These are phyloP conservation scores for Taiozyma sp. DNA, from an alignment of 1,139 yeast genomes.

Conservation along the genomic window DNA sequence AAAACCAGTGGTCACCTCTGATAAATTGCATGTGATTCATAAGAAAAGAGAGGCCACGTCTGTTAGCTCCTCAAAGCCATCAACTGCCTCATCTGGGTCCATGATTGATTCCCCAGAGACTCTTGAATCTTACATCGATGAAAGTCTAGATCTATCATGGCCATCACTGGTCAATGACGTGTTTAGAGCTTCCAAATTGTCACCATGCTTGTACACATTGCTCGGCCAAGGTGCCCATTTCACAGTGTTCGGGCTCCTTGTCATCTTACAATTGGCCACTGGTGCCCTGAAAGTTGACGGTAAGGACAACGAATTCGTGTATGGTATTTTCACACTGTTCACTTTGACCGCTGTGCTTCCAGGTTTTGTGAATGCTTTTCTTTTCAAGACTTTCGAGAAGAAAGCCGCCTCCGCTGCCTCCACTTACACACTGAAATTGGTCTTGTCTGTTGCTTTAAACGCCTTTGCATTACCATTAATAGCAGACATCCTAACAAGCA, in stretches of 20 bases:
- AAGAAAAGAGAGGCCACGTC: conserved; percentile 7
- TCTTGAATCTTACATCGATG: conserved; percentile 5
- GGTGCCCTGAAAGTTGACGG: conserved; percentile 16
- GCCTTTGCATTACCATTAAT: conserved; percentile 14
- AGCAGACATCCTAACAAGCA: conserved; percentile 3
- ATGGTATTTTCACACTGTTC: conserved; percentile 5
- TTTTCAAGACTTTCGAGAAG: conserved; percentile 15
- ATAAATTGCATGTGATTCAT: conserved; percentile 12
- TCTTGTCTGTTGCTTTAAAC: conserved; percentile 6
- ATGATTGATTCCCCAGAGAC: not conserved
- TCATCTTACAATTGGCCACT: conserved; percentile 7
- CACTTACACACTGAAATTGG: not conserved
- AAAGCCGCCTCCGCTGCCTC: not conserved
- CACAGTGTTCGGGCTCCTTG: conserved; percentile 6
- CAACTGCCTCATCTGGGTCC: not conserved
- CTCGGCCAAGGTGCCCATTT: conserved; percentile 19
- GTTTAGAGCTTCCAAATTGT: conserved; percentile 16
- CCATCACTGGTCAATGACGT: conserved; percentile 21
- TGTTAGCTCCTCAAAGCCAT: not conserved
- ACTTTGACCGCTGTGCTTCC: conserved; percentile 14
- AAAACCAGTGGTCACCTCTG: conserved; percentile 10
- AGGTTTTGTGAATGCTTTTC: conserved; percentile 13
- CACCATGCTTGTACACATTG: conserved; percentile 9
- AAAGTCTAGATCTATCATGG: conserved; percentile 23
- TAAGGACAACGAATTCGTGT: conserved; percentile 11